A percentile compares a stretch with the other conserved stretches of the same genome.
Evolutionary conservation across 176 grass and related monocot genomes (phyloP).

Genomic region (Cocos nucifera): DNA sequence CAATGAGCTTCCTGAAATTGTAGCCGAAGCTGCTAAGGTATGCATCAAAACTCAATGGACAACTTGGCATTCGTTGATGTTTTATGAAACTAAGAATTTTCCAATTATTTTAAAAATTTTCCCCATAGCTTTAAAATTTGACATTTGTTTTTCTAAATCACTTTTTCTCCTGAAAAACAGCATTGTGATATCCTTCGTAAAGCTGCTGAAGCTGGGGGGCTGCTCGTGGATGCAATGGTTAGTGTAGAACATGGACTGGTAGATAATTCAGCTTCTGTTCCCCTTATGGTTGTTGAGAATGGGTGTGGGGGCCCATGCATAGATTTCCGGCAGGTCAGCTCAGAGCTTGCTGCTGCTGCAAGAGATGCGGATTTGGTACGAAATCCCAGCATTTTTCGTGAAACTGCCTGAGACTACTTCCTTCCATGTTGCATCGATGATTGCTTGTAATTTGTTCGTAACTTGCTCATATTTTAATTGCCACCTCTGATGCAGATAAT

Average conservation of each 20-base stretch:
- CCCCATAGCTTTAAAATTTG: not conserved
- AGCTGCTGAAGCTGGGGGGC: conserved; percentile 88
- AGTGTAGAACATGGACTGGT: conserved; percentile 70
- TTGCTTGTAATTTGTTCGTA: not conserved
- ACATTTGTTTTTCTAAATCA: conserved; percentile 1
- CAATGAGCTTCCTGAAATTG: conserved; percentile 90
- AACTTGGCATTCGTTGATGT: too few species aligned
- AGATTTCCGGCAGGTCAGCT: conserved; percentile 95
- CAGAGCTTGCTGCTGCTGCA: conserved; percentile 69
- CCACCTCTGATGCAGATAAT: conserved; percentile 41
- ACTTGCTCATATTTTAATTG: too few species aligned
- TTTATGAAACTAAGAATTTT: too few species aligned
- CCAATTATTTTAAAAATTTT: not conserved
- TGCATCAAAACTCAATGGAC: conserved; percentile 10
- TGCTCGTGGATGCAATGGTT: conserved; percentile 89
- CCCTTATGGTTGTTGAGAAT: conserved; percentile 92
- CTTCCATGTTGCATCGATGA: conserved; percentile 6
- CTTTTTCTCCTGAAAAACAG: conserved; percentile 25
- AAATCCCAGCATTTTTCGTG: conserved; percentile 2
- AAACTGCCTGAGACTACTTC: not conserved
- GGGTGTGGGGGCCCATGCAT: conserved; percentile 85
- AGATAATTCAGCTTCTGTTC: conserved; percentile 43
- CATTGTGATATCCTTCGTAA: conserved; percentile 81
- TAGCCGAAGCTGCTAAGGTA: conserved; percentile 96
- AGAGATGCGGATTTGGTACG: conserved; percentile 92